Evolutionary conservation across 768 basidiomycete species (phyloP), one percentile per base, ranked within the genome.

Genomic region (Hygrophoropsis aurantiaca): DNA sequence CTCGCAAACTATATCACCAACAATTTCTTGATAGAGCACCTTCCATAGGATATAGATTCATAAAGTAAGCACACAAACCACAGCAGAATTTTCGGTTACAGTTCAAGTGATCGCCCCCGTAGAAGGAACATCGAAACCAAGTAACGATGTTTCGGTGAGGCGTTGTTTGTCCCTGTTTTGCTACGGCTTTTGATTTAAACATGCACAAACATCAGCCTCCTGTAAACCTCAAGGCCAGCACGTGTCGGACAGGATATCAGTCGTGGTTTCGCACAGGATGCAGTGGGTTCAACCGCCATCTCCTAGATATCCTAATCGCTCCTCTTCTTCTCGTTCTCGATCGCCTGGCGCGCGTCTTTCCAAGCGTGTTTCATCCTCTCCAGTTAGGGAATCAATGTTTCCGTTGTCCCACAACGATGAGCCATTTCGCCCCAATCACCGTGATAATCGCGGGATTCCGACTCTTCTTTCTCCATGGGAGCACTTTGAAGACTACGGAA

Each of bases 381-480:
- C 52, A 36, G 30, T 46, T 42, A 46, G 44, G 32, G 44, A 40
- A 41, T 26, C 52, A 38, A 66, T 66, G 65, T 68, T 60, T 53
- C 47, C 66, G 42, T 62, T 66, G 40, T 66, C 65, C 40, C 59
- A 52, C 57, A 46, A 24, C 51, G 65, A 66, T 59, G 65, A 66
- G 55, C 65, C 64, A 0, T 58, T 56, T 48, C 64, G 66, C 38
- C 50, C 23, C 5, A 27, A 58, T 25, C 38, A 57, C 47, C 52
- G 65, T 55, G 65, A 66, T 40, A 66, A 36, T 20, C 66, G 66
- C 32, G 61, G 64, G 24, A 49, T 66, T 3, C 65, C 65, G 7
- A 66, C 65, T 3, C 66, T 66, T 19, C 44, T 66, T 27, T 66
- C 69, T 2, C 60, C 66, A 6, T 74, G 72, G 72, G 69, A 70